phyloP scores from a whole-genome alignment of 2,329 filamentous ascomycete genomes.

The Zasmidium angulare region DNA sequence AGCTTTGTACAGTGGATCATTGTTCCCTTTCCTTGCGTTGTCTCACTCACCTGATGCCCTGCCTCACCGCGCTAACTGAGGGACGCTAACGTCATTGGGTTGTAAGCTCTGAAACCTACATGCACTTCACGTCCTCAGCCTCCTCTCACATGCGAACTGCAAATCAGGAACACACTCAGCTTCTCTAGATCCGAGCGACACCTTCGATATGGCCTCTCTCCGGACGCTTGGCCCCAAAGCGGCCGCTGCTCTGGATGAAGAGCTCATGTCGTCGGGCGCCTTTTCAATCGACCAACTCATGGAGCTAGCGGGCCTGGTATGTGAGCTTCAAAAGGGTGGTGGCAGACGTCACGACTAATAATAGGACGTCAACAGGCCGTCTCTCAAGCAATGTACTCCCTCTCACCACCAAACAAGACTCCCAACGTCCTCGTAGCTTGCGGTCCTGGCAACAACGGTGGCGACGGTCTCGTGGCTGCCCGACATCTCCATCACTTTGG shows the following conservation, averaged over 20 bases:
- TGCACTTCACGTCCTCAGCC: neutral
- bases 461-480: conserved; percentile 91
- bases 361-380: conserved; percentile 65
- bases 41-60: neutral
- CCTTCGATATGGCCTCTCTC: conserved; percentile 25
- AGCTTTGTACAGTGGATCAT: too few species aligned
- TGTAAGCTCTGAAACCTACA: neutral
- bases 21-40: too few species aligned
- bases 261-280: conserved; percentile 84
- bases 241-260: conserved; percentile 83
- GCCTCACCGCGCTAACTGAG: neutral
- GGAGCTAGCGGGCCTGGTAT: conserved; percentile 79
- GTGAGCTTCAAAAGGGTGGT: too few species aligned
- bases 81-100: conserved; percentile 9
- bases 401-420: conserved; percentile 74
- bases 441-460: conserved; percentile 77
- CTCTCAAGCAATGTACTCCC: conserved; percentile 83
- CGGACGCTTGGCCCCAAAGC: conserved; percentile 78
- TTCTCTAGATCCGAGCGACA: neutral
- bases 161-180: neutral
- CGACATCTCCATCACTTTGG: conserved; percentile 90
- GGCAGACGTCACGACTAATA: too few species aligned
- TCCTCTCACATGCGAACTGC: neutral
- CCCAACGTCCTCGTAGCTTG: conserved; percentile 82
- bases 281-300: conserved; percentile 97